A percentile compares a stretch with the other conserved stretches of the same genome.
Evolutionary conservation across 805 yeast species (phyloP).

Genomic region (Nakazawaea anatomiae): DNA sequence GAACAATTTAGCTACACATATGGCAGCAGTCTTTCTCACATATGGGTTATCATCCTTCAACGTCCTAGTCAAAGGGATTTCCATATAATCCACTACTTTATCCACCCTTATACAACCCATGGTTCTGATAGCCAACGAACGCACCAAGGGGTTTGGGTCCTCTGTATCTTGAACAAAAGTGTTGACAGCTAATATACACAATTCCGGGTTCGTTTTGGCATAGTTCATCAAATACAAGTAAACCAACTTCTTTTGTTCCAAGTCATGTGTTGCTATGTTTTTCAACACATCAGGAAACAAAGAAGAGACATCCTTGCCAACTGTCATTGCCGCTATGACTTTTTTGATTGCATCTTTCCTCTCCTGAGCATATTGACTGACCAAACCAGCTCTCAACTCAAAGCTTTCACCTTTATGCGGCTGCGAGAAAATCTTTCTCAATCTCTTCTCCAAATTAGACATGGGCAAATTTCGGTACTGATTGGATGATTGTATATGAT

Average conservation of each 20-base stretch:
- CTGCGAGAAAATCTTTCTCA: slow-evolving; percentile 33
- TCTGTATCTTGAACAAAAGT: slow-evolving; percentile 94
- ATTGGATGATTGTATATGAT: background rate
- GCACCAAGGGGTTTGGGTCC: slow-evolving; percentile 92
- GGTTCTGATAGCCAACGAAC: slow-evolving; percentile 95
- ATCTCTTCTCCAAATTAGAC: slow-evolving; percentile 31
- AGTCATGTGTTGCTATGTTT: slow-evolving; percentile 93
- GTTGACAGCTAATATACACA: slow-evolving; percentile 92
- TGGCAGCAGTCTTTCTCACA: slow-evolving; percentile 95
- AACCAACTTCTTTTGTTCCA: slow-evolving; percentile 94
- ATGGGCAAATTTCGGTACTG: background rate
- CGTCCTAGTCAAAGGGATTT: slow-evolving; percentile 80
- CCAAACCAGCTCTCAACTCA: slow-evolving; percentile 85
- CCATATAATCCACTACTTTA: slow-evolving; percentile 92
- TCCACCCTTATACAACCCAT: slow-evolving; percentile 98
- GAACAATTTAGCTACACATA: slow-evolving; percentile 92
- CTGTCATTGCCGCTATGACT: slow-evolving; percentile 96
- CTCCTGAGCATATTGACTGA: slow-evolving; percentile 91
- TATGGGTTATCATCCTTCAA: slow-evolving; percentile 92
- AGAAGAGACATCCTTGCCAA: slow-evolving; percentile 93
- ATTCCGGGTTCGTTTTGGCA: slow-evolving; percentile 93
- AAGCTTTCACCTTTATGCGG: slow-evolving; percentile 70
- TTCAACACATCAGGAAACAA: slow-evolving; percentile 94
- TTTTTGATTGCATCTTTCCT: slow-evolving; percentile 95
- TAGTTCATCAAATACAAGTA: slow-evolving; percentile 94